These are phyloP conservation scores for Lachancea sp. DNA, from an alignment of 805 yeast genomes.

Conservation along the genomic window DNA sequence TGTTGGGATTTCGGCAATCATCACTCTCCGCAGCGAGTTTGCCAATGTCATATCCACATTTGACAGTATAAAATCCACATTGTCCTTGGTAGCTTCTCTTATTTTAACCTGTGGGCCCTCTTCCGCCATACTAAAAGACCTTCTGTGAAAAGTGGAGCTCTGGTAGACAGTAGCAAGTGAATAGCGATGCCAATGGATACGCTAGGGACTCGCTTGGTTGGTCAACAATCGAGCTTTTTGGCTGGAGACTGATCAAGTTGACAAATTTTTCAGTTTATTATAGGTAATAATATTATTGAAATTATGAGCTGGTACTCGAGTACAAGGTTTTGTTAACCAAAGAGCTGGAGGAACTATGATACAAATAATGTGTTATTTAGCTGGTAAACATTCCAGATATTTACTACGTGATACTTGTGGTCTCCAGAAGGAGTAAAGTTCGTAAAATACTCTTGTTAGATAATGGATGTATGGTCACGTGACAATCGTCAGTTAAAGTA, in stretches of 20 bases:
- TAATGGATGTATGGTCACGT: too few relatives aligned
- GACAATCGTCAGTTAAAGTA: too few relatives aligned
- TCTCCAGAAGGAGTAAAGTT: too few relatives aligned
- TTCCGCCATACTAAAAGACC: constrained; percentile 24
- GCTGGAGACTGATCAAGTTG: background rate
- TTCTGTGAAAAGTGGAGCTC: background rate
- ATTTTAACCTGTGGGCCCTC: constrained; percentile 74
- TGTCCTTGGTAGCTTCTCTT: constrained; percentile 76
- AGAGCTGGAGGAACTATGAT: too few relatives aligned
- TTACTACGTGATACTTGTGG: too few relatives aligned
- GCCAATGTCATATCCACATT: constrained; percentile 88
- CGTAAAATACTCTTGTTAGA: too few relatives aligned
- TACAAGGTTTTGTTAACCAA: background rate
- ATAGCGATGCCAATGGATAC: background rate
- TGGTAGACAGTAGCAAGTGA: background rate
- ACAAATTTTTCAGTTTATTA: background rate
- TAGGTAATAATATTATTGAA: background rate
- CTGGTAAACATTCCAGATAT: too few relatives aligned
- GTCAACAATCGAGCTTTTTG: background rate
- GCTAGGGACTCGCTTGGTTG: background rate
- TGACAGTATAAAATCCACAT: constrained; percentile 81
- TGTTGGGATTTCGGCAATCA: constrained; percentile 96
- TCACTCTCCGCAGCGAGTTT: constrained; percentile 82
- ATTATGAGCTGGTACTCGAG: background rate
- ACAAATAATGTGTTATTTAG: too few relatives aligned